phyloP scores from a whole-genome alignment of 495 filamentous ascomycete genomes.

The Delitschia confertaspora region DNA sequence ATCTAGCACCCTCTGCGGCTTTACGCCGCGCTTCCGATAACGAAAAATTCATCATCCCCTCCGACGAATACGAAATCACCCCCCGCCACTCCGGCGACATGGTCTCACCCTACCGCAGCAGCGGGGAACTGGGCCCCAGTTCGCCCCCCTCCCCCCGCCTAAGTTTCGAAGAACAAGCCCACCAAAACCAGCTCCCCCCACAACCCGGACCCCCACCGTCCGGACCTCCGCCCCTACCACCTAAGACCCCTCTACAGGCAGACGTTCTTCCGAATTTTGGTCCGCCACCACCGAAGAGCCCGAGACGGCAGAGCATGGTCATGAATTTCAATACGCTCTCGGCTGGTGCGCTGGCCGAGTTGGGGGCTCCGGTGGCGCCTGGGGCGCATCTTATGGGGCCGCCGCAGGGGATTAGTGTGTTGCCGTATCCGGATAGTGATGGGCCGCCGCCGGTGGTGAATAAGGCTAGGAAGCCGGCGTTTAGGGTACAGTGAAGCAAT shows the following conservation, averaged over 20 bases:
- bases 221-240: constrained; percentile 55
- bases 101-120: constrained; percentile 32
- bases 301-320: background rate
- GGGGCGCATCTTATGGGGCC: constrained; percentile 33
- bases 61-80: constrained; percentile 43
- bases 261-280: too few relatives aligned
- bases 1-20: constrained; percentile 32
- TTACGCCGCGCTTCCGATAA: constrained; percentile 34
- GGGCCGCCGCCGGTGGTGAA: constrained; percentile 78
- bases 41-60: constrained; percentile 55
- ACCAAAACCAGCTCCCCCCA: background rate
- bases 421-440: constrained; percentile 74
- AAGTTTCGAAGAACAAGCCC: constrained; percentile 37
- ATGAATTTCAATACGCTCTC: too few relatives aligned
- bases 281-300: too few relatives aligned
- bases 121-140: constrained; percentile 25
- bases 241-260: constrained; percentile 25
- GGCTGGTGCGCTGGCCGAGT: too few relatives aligned
- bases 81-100: constrained; percentile 26
- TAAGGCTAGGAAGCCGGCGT: constrained; percentile 76
- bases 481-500: constrained; percentile 51
- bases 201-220: constrained; percentile 41
- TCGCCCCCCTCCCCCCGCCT: constrained; percentile 37
- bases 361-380: background rate
- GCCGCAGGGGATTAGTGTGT: constrained; percentile 30